Conservation (phyloP, 2,329 filamentous ascomycete genomes). For the Sarocladiaceae sp. region DNA sequence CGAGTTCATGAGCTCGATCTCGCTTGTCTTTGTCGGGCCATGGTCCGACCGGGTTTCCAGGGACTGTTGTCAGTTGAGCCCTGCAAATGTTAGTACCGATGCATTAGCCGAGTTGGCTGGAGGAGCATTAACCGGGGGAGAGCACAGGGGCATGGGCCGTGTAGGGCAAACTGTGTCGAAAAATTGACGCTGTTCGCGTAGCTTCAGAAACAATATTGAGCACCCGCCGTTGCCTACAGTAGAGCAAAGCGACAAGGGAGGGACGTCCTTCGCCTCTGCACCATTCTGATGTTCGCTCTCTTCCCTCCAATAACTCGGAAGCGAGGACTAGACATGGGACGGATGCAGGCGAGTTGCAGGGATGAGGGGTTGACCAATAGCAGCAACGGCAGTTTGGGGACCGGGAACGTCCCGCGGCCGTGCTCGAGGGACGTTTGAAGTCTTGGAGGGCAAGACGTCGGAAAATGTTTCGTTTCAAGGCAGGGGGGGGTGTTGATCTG, state of each 20-base stretch:
- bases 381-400: not conserved
- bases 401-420: conserved; percentile 6
- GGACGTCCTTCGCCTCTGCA: not conserved
- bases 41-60: not conserved
- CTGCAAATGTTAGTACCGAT: conserved; percentile 1
- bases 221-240: not conserved
- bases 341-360: conserved; percentile 5
- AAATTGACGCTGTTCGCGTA: not conserved
- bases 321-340: conserved; percentile 8
- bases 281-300: not conserved
- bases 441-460: not conserved
- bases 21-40: not conserved
- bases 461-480: conserved; percentile 9
- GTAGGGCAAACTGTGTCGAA: not conserved
- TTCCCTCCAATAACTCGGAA: conserved; percentile 3
- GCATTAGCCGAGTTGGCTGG: not conserved
- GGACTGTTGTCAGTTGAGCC: not conserved
- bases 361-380: conserved; percentile 9
- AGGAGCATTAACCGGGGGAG: not conserved
- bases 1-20: not conserved
- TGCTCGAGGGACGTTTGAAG: conserved; percentile 7
- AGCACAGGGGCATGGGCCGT: not conserved
- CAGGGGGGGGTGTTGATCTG: conserved; percentile 2
- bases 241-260: not conserved
- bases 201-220: not conserved